These are phyloP conservation scores for Podospora bellae-mahoneyi DNA, from an alignment of 495 filamentous ascomycete species.

Conservation along the genomic window DNA sequence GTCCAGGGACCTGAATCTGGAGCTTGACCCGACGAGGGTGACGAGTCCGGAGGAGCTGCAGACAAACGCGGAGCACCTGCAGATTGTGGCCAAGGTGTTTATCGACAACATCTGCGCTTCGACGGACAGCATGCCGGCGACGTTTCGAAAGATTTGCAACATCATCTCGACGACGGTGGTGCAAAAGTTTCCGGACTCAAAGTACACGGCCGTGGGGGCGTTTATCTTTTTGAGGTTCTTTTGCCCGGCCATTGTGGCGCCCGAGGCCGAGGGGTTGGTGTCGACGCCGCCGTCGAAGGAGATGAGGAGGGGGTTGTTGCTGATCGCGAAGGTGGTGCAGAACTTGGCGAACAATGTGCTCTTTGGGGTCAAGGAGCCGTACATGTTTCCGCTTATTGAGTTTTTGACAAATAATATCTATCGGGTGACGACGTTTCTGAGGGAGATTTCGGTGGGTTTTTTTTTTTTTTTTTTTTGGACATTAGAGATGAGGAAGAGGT, in stretches of 20 bases:
- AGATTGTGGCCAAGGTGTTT: conserved; percentile 60
- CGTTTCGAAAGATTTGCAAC: conserved; percentile 62
- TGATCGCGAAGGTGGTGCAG: conserved; percentile 66
- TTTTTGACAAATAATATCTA: conserved; percentile 63
- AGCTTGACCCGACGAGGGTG: conserved; percentile 59
- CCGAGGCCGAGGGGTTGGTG: conserved; percentile 62
- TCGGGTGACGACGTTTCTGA: conserved; percentile 57
- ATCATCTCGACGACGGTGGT: conserved; percentile 58
- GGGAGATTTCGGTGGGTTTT: conserved; percentile 55
- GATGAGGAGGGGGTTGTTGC: conserved; percentile 60
- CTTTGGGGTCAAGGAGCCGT: conserved; percentile 67
- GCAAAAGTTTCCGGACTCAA: conserved; percentile 60
- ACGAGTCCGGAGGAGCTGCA: conserved; percentile 55
- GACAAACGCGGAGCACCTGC: conserved; percentile 58
- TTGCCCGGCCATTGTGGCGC: conserved; percentile 65
- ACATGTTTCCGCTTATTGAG: conserved; percentile 64
- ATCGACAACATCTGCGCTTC: conserved; percentile 64
- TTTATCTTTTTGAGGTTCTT: conserved; percentile 70
- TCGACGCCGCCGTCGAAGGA: conserved; percentile 56
- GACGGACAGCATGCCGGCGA: conserved; percentile 53
- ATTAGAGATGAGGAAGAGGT: not conserved
- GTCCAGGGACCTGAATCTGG: conserved; percentile 59
- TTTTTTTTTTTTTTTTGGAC: too few relatives aligned
- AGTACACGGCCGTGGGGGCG: conserved; percentile 65
- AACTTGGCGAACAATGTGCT: conserved; percentile 67